These are phyloP conservation scores for Metschnikowia koreensis DNA, from an alignment of 805 yeast genomes.

Conservation along the genomic window DNA sequence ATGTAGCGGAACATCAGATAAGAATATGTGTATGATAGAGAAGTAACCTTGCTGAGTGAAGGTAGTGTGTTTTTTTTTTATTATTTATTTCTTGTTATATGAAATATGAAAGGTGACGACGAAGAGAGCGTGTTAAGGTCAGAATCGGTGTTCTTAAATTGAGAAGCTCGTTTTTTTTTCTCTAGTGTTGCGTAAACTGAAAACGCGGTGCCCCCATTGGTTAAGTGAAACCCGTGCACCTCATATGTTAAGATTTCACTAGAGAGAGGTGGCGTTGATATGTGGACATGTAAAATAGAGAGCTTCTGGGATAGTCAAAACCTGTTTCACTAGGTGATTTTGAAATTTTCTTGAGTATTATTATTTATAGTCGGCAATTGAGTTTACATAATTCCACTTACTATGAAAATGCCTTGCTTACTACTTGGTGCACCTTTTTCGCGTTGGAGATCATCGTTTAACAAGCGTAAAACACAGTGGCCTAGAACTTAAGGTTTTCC, in stretches of 20 bases:
- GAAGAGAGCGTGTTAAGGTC: background rate
- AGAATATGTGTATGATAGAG: background rate
- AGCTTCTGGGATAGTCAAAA: background rate
- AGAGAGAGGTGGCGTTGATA: background rate
- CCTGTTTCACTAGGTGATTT: too few relatives aligned
- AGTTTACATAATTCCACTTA: too few relatives aligned
- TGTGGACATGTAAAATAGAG: background rate
- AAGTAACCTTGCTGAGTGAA: background rate
- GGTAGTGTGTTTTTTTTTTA: background rate
- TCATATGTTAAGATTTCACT: too few relatives aligned
- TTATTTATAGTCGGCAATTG: too few relatives aligned
- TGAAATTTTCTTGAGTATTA: too few relatives aligned
- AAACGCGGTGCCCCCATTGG: conserved; percentile 19
- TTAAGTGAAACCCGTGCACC: conserved; percentile 15
- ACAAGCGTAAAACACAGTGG: too few relatives aligned
- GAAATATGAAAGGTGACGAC: background rate
- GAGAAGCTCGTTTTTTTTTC: background rate
- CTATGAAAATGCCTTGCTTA: too few relatives aligned
- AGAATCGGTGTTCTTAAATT: background rate
- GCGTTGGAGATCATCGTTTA: too few relatives aligned
- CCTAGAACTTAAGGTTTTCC: too few relatives aligned
- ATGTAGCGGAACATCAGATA: conserved; percentile 24
- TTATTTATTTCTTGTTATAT: background rate
- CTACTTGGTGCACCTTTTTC: too few relatives aligned
- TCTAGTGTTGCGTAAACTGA: conserved; percentile 15